phyloP scores from a whole-genome alignment of 352 stramenopile species.

The Pythium monospermum region DNA sequence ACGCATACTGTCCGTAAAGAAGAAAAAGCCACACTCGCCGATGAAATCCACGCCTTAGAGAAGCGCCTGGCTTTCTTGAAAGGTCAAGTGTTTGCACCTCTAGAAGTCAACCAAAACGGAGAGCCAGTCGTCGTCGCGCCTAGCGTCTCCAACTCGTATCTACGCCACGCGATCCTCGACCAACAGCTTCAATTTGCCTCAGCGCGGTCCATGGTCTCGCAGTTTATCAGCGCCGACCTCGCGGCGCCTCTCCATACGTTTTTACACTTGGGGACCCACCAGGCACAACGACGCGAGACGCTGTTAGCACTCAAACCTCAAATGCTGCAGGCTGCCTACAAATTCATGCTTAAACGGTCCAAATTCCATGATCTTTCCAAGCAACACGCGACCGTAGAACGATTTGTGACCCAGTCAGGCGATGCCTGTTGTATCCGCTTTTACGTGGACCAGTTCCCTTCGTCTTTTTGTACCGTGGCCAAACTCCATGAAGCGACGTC shows the following conservation, averaged over 20 bases:
- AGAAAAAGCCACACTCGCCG: slow-evolving; percentile 12
- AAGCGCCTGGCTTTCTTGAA: slow-evolving; percentile 13
- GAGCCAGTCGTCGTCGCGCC: slow-evolving; percentile 7
- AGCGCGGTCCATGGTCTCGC: slow-evolving; percentile 15
- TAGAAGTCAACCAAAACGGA: slow-evolving; percentile 2
- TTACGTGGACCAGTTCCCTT: slow-evolving; percentile 45
- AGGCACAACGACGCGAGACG: slow-evolving; percentile 25
- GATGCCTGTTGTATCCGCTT: slow-evolving; percentile 49
- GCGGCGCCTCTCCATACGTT: slow-evolving; percentile 14
- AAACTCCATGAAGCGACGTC: slow-evolving; percentile 47
- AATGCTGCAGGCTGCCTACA: slow-evolving; percentile 25
- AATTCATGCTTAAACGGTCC: slow-evolving; percentile 36
- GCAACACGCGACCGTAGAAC: slow-evolving; percentile 35
- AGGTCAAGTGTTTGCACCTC: slow-evolving; percentile 16
- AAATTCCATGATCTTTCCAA: slow-evolving; percentile 29
- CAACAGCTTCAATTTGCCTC: slow-evolving; percentile 20
- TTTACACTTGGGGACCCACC: slow-evolving; percentile 35
- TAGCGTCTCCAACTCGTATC: slow-evolving; percentile 12
- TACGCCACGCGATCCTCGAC: slow-evolving; percentile 18
- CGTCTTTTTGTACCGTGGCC: slow-evolving; percentile 24
- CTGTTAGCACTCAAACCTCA: slow-evolving; percentile 25
- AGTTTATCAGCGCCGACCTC: slow-evolving; percentile 15
- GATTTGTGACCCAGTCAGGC: slow-evolving; percentile 39
- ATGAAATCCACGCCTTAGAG: slow-evolving; percentile 13
- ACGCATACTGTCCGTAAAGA: slow-evolving; percentile 21